phyloP scores from a whole-genome alignment of 202 grass and related monocot species.

The Setaria viridis region DNA sequence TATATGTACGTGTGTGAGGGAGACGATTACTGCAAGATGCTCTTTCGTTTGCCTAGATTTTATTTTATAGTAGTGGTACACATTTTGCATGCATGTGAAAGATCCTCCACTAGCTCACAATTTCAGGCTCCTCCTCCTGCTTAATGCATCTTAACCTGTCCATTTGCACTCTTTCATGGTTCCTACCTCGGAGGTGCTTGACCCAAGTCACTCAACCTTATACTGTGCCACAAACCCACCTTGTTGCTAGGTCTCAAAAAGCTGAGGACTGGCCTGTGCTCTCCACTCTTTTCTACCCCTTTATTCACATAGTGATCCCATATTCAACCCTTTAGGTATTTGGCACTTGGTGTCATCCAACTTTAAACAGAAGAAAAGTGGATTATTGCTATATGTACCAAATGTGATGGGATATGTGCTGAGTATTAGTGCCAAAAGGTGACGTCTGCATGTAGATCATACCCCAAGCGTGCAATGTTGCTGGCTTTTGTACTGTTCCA shows the following conservation, averaged over 20 bases:
- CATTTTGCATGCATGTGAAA: slow-evolving; percentile 39
- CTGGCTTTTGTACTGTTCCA: slow-evolving; percentile 9
- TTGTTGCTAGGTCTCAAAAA: slow-evolving; percentile 40
- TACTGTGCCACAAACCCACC: slow-evolving; percentile 12
- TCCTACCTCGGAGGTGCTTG: slow-evolving; percentile 25
- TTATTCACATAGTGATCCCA: slow-evolving; percentile 53
- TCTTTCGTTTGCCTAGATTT: not conserved
- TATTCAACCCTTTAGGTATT: slow-evolving; percentile 75
- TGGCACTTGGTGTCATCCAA: slow-evolving; percentile 48
- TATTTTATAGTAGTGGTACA: not conserved
- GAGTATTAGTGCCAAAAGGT: slow-evolving; percentile 38
- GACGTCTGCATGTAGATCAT: slow-evolving; percentile 30
- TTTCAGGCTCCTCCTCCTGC: slow-evolving; percentile 58
- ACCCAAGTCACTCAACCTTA: slow-evolving; percentile 42
- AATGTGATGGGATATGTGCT: slow-evolving; percentile 18
- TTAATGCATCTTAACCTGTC: slow-evolving; percentile 5
- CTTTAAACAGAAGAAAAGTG: slow-evolving; percentile 57
- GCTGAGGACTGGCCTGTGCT: slow-evolving; percentile 54
- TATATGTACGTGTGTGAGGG: not conserved
- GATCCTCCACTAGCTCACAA: slow-evolving; percentile 56
- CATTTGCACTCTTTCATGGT: slow-evolving; percentile 43
- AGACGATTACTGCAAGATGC: not conserved
- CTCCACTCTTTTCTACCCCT: slow-evolving; percentile 47
- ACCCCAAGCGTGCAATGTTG: slow-evolving; percentile 38
- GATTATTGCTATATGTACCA: slow-evolving; percentile 28